These are phyloP conservation scores for Pneumocystis oryctolagi DNA, from an alignment of 1,139 yeast species.

Conservation along the genomic window DNA sequence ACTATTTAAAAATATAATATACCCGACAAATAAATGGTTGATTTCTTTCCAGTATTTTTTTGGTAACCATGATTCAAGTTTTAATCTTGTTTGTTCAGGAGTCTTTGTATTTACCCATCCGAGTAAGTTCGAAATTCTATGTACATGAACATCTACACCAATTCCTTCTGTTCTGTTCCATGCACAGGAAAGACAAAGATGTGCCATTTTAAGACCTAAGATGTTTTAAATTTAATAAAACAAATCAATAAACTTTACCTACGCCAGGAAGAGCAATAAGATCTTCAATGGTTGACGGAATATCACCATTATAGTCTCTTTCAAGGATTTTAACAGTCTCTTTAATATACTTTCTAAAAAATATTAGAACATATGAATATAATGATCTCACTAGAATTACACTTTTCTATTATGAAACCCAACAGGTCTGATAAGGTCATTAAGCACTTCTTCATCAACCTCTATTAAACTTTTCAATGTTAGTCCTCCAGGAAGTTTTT, in stretches of 20 bases:
- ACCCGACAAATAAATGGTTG: conserved; percentile 63
- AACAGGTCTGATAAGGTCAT: conserved; percentile 53
- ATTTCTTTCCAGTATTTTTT: conserved; percentile 62
- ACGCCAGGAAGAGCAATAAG: conserved; percentile 77
- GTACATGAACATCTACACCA: conserved; percentile 90
- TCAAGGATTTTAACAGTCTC: conserved; percentile 41
- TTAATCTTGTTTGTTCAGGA: conserved; percentile 63
- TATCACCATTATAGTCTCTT: conserved; percentile 44
- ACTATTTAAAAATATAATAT: not conserved
- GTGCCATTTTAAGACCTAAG: conserved; percentile 85
- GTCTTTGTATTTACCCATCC: conserved; percentile 42
- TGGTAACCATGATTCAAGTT: conserved; percentile 64
- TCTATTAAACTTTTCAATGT: conserved; percentile 30
- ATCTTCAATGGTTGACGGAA: conserved; percentile 39
- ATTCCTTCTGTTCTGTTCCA: conserved; percentile 66
- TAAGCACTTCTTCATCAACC: conserved; percentile 44
- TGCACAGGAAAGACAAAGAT: conserved; percentile 60
- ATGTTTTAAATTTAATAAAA: not conserved
- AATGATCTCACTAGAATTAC: not conserved
- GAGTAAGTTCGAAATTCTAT: conserved; percentile 44
- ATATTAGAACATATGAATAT: not conserved
- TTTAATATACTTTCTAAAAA: conserved; percentile 36
- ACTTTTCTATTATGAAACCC: conserved; percentile 83
- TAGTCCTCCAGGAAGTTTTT: conserved; percentile 26
- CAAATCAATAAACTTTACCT: not conserved